Evolutionary conservation across 768 basidiomycete genomes (phyloP), one percentile per base, ranked within the genome.

Genomic region (Xerocomellus dryophilus): DNA sequence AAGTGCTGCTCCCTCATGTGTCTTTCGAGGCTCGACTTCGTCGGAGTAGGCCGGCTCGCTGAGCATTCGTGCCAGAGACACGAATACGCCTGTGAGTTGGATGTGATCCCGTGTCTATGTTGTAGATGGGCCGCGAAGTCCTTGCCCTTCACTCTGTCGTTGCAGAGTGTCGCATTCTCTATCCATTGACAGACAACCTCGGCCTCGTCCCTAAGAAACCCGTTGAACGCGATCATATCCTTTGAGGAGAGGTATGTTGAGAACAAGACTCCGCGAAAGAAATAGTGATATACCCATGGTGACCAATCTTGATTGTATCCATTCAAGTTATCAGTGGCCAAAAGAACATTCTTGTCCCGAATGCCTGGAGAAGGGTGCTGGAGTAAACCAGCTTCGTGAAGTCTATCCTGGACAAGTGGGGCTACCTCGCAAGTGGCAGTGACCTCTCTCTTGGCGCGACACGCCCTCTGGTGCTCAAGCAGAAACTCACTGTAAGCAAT

Each of bases 161-260:
- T 42, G 48, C 56, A 57, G 31, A 29, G 2, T 11, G 43, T 39
- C 36, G 4, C 14, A 20, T 14, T 17, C 7, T 50, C 43, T 4
- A 21, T 32, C 56, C 56, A 57, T 7, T 35, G 43, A 25, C 56
- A 57, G 27, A 25, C 15, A 17, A 57, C 25, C 20, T 41, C 56
- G 2, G 17, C 15, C 23, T 41, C 27, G 10, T 43, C 56, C 11
- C 43, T 17, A 15, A 42, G 14, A 35, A 7, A 7, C 1, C 25
- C 17, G 7, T 51, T 41, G 11, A 50, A 58, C 2, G 21, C 2
- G 12, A 40, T 58, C 27, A 35, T 51, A 42, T 58, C 56, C 56
- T 51, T 35, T 3, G 1, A 31, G 3, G 5, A 8, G 7, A 5
- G 3, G 20, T 15, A 1, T 17, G 6, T 43, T 43, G 14, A 40